Conservation (phyloP, 352 stramenopile genomes). For the Lagenidium giganteum region DNA sequence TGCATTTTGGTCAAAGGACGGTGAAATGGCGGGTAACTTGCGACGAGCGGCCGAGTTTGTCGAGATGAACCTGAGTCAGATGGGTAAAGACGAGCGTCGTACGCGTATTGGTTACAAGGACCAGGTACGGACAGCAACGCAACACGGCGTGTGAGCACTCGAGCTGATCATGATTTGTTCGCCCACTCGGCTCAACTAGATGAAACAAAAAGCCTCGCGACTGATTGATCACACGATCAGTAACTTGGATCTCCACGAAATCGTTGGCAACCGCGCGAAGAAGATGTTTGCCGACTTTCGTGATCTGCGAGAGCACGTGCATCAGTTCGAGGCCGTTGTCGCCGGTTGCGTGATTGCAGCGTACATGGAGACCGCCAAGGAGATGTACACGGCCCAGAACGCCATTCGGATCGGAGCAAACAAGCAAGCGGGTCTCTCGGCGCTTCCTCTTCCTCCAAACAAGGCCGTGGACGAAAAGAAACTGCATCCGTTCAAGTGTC, state of each 20-base stretch:
- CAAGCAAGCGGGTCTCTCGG: constrained; percentile 43
- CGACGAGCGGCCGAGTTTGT: constrained; percentile 87
- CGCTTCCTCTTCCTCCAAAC: constrained; percentile 45
- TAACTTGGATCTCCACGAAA: constrained; percentile 93
- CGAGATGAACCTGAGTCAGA: constrained; percentile 96
- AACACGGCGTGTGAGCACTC: neutral
- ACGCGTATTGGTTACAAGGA: constrained; percentile 98
- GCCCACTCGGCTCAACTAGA: constrained; percentile 37
- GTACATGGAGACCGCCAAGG: constrained; percentile 82
- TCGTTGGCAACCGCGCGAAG: constrained; percentile 92
- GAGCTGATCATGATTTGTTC: neutral
- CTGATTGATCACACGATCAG: constrained; percentile 91
- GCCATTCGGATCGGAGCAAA: constrained; percentile 57
- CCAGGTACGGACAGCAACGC: constrained; percentile 87
- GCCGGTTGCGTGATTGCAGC: constrained; percentile 84
- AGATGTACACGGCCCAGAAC: constrained; percentile 84
- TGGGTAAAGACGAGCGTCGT: constrained; percentile 94
- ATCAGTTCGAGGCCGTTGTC: constrained; percentile 92
- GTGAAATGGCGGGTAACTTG: constrained; percentile 83
- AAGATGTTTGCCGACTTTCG: constrained; percentile 97
- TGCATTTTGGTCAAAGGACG: constrained; percentile 33
- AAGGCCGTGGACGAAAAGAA: constrained; percentile 87
- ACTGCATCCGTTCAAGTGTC: constrained; percentile 78
- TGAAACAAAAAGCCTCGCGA: constrained; percentile 90
- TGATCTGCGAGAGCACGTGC: constrained; percentile 93